Conservation (phyloP, 768 basidiomycete genomes). For the Psilocybe tampanensis region DNA sequence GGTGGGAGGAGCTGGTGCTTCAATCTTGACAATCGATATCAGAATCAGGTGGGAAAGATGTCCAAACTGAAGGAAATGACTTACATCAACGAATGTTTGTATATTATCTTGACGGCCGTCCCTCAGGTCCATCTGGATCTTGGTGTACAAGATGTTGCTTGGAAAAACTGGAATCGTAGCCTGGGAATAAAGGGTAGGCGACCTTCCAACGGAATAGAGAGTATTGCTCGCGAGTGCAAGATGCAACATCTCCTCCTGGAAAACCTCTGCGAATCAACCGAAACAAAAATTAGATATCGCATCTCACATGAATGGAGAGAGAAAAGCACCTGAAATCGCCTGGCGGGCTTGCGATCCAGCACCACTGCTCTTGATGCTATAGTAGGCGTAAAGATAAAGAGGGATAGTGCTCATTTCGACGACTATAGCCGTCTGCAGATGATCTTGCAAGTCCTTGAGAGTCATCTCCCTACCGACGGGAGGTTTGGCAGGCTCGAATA, state of each 20-base stretch:
- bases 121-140: conserved; percentile 1
- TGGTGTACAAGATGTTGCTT: neutral
- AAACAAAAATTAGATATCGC: neutral
- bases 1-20: neutral
- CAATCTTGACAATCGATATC: neutral
- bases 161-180: neutral
- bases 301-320: neutral
- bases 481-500: neutral
- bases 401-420: conserved; percentile 8
- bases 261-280: neutral
- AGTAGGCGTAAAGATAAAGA: conserved; percentile 2
- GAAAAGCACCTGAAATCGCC: neutral
- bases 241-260: conserved; percentile 8
- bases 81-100: neutral
- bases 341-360: neutral
- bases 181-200: neutral
- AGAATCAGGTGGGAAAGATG: too few relatives aligned
- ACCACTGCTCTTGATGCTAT: conserved; percentile 1
- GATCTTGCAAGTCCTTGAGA: neutral
- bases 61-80: neutral
- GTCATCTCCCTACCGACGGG: neutral
- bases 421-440: conserved; percentile 6
- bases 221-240: conserved; percentile 1
- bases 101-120: conserved; percentile 1
- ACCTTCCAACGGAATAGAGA: neutral